Percentiles rank a stretch among this genome's conserved stretches.
phyloP scores from a whole-genome alignment of 139 green algal species.

The Picochlorum sp. region DNA sequence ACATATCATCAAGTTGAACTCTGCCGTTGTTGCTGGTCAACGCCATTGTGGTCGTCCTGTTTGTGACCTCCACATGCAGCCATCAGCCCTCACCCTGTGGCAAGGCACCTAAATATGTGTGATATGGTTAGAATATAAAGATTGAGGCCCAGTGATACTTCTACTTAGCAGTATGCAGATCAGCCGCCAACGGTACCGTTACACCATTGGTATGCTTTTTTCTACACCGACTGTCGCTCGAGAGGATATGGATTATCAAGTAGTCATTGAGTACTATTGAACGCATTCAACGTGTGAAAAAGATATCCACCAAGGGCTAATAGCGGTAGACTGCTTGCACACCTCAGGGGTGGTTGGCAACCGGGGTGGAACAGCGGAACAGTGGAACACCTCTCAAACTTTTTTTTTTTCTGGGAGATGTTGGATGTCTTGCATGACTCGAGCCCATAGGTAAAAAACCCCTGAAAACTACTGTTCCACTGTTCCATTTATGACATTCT shows the following conservation, averaged over 20 bases:
- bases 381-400: conserved; percentile 3
- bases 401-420: conserved; percentile 6
- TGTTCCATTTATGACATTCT: conserved; percentile 8
- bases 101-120: not conserved
- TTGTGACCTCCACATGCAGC: conserved; percentile 1
- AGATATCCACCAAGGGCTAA: conserved; percentile 5
- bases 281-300: conserved; percentile 1
- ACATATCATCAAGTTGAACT: conserved; percentile 5
- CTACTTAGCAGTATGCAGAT: conserved; percentile 4
- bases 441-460: not conserved
- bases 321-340: conserved; percentile 1
- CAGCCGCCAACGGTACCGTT: conserved; percentile 3
- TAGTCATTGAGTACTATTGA: conserved; percentile 6
- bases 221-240: conserved; percentile 1
- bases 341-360: not conserved
- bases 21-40: conserved; percentile 2
- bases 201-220: conserved; percentile 2
- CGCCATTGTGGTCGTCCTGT: not conserved
- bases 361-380: not conserved
- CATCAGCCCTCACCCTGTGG: not conserved
- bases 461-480: conserved; percentile 5
- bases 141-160: conserved; percentile 4
- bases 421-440: conserved; percentile 7
- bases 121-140: conserved; percentile 5
- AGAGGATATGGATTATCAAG: conserved; percentile 1